Percentiles rank a stretch among this genome's conserved stretches.
phyloP scores from a whole-genome alignment of 163 green algal species.

The Coccomyxa subellipsoidea region DNA sequence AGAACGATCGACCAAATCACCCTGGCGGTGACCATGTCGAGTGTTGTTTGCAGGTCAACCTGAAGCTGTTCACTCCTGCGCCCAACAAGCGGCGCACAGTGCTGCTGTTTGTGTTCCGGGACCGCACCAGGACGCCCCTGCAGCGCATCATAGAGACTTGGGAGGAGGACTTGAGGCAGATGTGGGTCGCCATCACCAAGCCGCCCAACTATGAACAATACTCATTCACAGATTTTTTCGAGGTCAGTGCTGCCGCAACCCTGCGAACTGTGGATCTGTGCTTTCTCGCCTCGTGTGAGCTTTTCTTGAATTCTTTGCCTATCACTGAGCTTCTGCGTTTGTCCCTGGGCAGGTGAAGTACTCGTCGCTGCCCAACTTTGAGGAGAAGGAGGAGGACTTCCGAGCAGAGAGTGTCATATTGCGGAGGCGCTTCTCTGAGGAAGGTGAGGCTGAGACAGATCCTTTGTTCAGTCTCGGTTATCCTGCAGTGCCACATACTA shows the following conservation, averaged over 20 bases:
- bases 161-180: slow-evolving; percentile 79
- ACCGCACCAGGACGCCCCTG: slow-evolving; percentile 92
- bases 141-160: slow-evolving; percentile 71
- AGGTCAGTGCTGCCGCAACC: slow-evolving; percentile 53
- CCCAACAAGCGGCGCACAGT: slow-evolving; percentile 70
- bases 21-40: too few species aligned
- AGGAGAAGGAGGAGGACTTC: slow-evolving; percentile 94
- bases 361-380: slow-evolving; percentile 87
- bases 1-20: too few species aligned
- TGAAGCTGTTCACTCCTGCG: slow-evolving; percentile 91
- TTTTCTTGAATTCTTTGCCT: too few species aligned
- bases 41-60: slow-evolving; percentile 77
- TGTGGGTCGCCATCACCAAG: slow-evolving; percentile 92
- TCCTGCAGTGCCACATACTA: too few species aligned
- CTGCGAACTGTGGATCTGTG: too few species aligned
- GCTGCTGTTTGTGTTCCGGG: slow-evolving; percentile 97
- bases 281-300: too few species aligned
- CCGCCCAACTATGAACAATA: slow-evolving; percentile 67
- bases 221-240: slow-evolving; percentile 88
- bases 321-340: background rate
- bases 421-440: slow-evolving; percentile 65
- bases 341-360: slow-evolving; percentile 73
- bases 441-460: slow-evolving; percentile 41
- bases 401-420: slow-evolving; percentile 69
- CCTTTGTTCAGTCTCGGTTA: background rate